A percentile compares a stretch with the other conserved stretches of the same genome.
These are phyloP conservation scores for Phytophthora cactorum DNA, from an alignment of 352 stramenopile genomes.

Conservation along the genomic window DNA sequence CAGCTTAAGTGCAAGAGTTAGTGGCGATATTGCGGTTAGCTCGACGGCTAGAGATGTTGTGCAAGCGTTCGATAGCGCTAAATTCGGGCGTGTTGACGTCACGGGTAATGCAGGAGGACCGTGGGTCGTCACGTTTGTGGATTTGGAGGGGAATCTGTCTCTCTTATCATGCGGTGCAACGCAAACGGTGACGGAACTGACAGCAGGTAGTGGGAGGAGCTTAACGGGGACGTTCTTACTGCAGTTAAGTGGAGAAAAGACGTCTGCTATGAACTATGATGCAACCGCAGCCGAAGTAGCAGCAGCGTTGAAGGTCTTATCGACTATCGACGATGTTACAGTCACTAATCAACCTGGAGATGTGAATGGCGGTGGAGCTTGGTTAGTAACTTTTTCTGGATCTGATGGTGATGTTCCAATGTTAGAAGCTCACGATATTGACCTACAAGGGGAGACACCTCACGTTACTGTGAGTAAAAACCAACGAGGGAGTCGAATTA, in stretches of 20 bases:
- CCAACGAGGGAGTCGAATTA: slow-evolving; percentile 43
- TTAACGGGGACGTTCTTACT: slow-evolving; percentile 49
- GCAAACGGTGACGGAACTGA: slow-evolving; percentile 50
- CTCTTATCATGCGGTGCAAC: slow-evolving; percentile 42
- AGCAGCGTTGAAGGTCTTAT: slow-evolving; percentile 36
- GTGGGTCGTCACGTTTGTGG: slow-evolving; percentile 52
- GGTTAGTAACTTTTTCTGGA: slow-evolving; percentile 56
- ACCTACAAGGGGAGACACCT: slow-evolving; percentile 35
- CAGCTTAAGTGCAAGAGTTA: not conserved
- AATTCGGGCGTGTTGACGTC: slow-evolving; percentile 40
- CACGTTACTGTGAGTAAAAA: slow-evolving; percentile 21
- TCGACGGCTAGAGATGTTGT: slow-evolving; percentile 26
- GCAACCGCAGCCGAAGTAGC: slow-evolving; percentile 37
- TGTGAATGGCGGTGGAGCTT: slow-evolving; percentile 43
- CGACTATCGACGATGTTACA: slow-evolving; percentile 29
- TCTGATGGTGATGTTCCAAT: slow-evolving; percentile 33
- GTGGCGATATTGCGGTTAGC: slow-evolving; percentile 38
- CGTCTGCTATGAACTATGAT: slow-evolving; percentile 30
- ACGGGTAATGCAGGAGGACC: slow-evolving; percentile 28
- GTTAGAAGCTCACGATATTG: slow-evolving; percentile 24
- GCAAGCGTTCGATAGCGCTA: slow-evolving; percentile 29
- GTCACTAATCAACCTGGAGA: slow-evolving; percentile 22
- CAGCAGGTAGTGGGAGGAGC: slow-evolving; percentile 35
- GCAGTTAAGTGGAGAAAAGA: slow-evolving; percentile 34
- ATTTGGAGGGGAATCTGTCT: slow-evolving; percentile 47